A percentile compares a stretch with the other conserved stretches of the same genome.
phyloP scores from a whole-genome alignment of 2,329 filamentous ascomycete species.

The Botrytis hyacinthi region DNA sequence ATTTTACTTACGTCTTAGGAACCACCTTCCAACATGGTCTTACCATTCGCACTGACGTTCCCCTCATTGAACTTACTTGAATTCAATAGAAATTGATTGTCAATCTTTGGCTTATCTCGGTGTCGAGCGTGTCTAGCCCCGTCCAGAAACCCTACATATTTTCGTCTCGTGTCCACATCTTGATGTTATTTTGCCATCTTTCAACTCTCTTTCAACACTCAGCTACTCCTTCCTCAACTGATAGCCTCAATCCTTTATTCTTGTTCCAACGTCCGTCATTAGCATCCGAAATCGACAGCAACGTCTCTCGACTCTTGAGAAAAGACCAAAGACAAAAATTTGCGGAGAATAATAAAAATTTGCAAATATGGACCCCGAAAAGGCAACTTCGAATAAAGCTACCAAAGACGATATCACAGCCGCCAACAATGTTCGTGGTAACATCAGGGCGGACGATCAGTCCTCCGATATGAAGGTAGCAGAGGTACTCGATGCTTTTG shows the following conservation, averaged over 20 bases:
- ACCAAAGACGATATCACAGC: conserved; percentile 11
- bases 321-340: neutral
- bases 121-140: conserved; percentile 5
- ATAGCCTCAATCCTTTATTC: neutral
- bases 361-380: conserved; percentile 4
- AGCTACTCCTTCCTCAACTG: conserved; percentile 2
- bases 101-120: conserved; percentile 19
- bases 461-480: conserved; percentile 25
- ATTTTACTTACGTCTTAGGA: conserved; percentile 16
- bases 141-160: conserved; percentile 13
- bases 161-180: conserved; percentile 5
- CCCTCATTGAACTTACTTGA: conserved; percentile 14
- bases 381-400: neutral
- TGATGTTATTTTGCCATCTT: neutral
- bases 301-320: neutral
- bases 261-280: neutral
- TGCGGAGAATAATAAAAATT: neutral
- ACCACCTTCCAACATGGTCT: conserved; percentile 12
- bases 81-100: conserved; percentile 18
- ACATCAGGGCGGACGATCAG: conserved; percentile 18
- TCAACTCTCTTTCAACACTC: neutral
- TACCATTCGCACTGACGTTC: neutral
- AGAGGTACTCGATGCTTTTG: conserved; percentile 24
- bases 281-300: neutral
- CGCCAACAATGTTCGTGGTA: neutral